Percentiles rank a stretch among this genome's conserved stretches.
Evolutionary conservation across 805 yeast genomes (phyloP).

Genomic region (Kodamaea fukazawae): DNA sequence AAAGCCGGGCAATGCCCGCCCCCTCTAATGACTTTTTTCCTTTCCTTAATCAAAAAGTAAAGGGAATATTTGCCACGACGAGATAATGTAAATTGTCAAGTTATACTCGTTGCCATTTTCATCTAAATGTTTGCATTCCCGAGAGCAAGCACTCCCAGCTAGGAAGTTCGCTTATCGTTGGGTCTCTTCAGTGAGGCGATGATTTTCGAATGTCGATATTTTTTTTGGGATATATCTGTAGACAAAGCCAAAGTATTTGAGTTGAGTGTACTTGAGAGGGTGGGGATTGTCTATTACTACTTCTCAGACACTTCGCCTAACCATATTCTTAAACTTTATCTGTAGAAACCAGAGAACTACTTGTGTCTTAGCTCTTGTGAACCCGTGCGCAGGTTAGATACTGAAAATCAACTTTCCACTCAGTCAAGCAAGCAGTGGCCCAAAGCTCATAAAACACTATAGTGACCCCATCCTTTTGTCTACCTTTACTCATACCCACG

Average conservation of each 20-base stretch:
- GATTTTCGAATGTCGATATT: constrained; percentile 58
- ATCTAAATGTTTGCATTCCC: constrained; percentile 45
- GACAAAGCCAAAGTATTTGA: constrained; percentile 4
- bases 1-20: constrained; percentile 7
- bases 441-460: too few species aligned
- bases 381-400: too few species aligned
- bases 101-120: constrained; percentile 64
- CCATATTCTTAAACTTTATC: too few species aligned
- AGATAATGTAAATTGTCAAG: constrained; percentile 57
- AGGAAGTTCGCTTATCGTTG: constrained; percentile 60
- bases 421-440: too few species aligned
- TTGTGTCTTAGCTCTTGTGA: too few species aligned
- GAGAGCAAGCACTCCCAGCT: constrained; percentile 48
- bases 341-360: too few species aligned
- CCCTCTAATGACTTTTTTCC: constrained; percentile 13
- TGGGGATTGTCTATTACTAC: too few species aligned
- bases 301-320: too few species aligned
- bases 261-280: constrained; percentile 1
- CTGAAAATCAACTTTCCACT: too few species aligned
- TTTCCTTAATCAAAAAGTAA: constrained; percentile 55
- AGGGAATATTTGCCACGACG: constrained; percentile 72
- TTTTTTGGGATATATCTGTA: constrained; percentile 29
- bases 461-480: too few species aligned
- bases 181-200: constrained; percentile 52
- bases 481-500: too few species aligned